phyloP scores from a whole-genome alignment of 1,139 yeast species.

The Protomyces gravidus region DNA sequence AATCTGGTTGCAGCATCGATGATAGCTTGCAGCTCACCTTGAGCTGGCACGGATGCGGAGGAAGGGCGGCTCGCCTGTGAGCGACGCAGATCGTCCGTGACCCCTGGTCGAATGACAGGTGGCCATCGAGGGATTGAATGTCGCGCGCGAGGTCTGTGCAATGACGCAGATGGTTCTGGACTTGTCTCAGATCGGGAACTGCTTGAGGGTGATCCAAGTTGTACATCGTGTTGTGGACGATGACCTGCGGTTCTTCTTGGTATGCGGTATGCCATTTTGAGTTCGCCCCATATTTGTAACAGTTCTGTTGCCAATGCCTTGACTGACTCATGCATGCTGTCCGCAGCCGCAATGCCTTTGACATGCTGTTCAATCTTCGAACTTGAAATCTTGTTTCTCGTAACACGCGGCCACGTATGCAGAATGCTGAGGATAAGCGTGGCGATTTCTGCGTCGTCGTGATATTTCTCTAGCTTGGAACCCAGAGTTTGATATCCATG shows the following conservation, averaged over 20 bases:
- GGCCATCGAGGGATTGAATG: neutral
- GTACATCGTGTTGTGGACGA: neutral
- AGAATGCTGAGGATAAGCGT: slow-evolving; percentile 52
- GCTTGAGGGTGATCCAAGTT: neutral
- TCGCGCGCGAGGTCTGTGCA: neutral
- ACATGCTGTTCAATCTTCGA: slow-evolving; percentile 70
- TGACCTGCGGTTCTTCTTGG: slow-evolving; percentile 42
- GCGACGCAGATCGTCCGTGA: neutral
- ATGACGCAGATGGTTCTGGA: neutral
- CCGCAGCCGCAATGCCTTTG: slow-evolving; percentile 45
- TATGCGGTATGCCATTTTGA: slow-evolving; percentile 79
- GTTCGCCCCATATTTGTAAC: slow-evolving; percentile 63
- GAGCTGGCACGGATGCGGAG: slow-evolving; percentile 28
- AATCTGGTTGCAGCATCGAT: slow-evolving; percentile 45
- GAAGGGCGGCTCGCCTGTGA: neutral
- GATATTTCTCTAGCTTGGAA: slow-evolving; percentile 50
- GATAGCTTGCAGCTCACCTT: slow-evolving; percentile 42
- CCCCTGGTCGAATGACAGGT: neutral
- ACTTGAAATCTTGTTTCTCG: slow-evolving; percentile 74
- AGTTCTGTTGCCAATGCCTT: slow-evolving; percentile 43
- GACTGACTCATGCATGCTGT: slow-evolving; percentile 28
- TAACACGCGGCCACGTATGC: slow-evolving; percentile 70
- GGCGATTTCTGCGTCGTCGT: slow-evolving; percentile 44
- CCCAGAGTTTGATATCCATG: slow-evolving; percentile 86
- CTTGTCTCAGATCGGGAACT: slow-evolving; percentile 2